phyloP scores from a whole-genome alignment of 352 stramenopile species.

The Pythium periplocum region DNA sequence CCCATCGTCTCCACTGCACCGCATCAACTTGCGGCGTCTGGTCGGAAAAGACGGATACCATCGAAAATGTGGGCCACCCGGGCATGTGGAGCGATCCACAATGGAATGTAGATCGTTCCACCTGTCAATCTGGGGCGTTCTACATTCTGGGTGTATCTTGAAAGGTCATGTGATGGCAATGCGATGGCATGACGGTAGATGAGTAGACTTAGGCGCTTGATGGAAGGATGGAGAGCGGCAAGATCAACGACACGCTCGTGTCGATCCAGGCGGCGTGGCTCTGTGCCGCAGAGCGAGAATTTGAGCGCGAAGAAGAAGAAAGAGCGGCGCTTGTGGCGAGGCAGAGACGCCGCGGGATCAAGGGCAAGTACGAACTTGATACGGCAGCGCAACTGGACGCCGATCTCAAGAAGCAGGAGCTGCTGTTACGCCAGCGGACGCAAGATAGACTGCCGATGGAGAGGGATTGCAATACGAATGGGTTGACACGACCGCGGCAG shows the following conservation, averaged over 20 bases:
- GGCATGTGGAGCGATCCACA: conserved; percentile 6
- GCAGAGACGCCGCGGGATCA: conserved; percentile 12
- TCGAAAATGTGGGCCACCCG: neutral
- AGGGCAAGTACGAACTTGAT: conserved; percentile 50
- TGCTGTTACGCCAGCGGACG: conserved; percentile 16
- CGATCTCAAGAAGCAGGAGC: conserved; percentile 44
- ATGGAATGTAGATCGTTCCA: conserved; percentile 1
- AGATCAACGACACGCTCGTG: conserved; percentile 24
- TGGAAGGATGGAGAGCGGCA: conserved; percentile 23
- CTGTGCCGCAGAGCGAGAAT: conserved; percentile 43
- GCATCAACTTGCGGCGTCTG: no score
- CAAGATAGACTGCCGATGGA: no score
- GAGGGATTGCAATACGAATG: neutral
- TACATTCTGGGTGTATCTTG: conserved; percentile 12
- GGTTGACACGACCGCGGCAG: neutral
- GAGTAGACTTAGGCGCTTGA: neutral
- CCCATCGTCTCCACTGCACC: conserved; percentile 1
- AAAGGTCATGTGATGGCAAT: conserved; percentile 8
- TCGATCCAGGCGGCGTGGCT: conserved; percentile 55
- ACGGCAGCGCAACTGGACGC: conserved; percentile 36
- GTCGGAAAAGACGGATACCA: no score
- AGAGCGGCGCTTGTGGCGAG: conserved; percentile 11
- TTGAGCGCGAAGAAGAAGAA: conserved; percentile 47
- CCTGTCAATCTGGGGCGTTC: conserved; percentile 2
- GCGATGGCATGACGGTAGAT: neutral